Evolutionary conservation across 2,329 filamentous ascomycete species (phyloP), one percentile per base, ranked within the genome.

Genomic region (Trichoderma afroharzianum): DNA sequence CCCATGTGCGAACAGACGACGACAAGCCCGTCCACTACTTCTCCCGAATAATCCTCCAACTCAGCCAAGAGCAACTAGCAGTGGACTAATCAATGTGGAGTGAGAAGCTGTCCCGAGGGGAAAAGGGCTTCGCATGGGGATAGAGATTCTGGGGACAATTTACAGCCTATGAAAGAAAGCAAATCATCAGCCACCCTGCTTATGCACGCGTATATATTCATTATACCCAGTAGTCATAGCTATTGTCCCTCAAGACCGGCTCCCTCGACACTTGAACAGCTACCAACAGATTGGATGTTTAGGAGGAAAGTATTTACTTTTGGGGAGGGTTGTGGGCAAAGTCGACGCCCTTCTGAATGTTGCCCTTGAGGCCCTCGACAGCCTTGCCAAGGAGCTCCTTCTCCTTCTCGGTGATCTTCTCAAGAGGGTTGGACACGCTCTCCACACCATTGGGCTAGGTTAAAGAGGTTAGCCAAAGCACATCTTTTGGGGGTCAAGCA

Each of bases 321-420:
- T 94, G 90, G 81, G 94, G 92, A 82, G 93, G 90, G 88, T 92
- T 95, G 86, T 93, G 88, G 83, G 91, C 91, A 82, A 98, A 99
- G 81, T 91, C 90, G 80, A 98, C 87, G 81, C 96, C 96, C 90
- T 98, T 98, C 80, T 89, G 85, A 82, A 99, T 97, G 87, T 98
- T 98, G 85, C 90, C 91, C 87, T 94, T 92, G 74, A 98, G 90
- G 76, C 92, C 95, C 77, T 89, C 86, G 81, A 93, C 88, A 81
- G 88, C 90, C 79, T 89, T 91, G 78, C 92, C 86, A 78, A 98
- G 88, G 75, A 98, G 90, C 79, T 88, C 90, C 91, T 97, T 93
- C 90, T 98, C 96, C 85, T 94, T 90, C 62, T 94, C 92, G 80
- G 92, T 94, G 79, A 94, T 90, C 74, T 87, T 87, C 78, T 86